phyloP scores from a whole-genome alignment of 164 flowering plant species.

The Vitis cinerea region DNA sequence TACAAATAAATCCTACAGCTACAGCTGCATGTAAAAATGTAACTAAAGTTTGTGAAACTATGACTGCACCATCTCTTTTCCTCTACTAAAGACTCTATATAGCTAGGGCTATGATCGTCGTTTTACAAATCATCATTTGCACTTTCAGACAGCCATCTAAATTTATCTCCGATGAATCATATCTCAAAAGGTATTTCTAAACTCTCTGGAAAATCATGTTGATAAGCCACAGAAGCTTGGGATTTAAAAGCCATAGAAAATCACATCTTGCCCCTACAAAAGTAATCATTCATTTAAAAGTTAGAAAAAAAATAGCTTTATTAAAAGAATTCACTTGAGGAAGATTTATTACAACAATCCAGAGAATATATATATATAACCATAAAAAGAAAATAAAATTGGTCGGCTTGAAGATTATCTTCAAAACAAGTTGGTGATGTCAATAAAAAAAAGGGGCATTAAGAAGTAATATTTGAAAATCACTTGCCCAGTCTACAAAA shows the following conservation, averaged over 20 bases:
- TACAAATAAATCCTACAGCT: too few species aligned
- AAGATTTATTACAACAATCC: neutral
- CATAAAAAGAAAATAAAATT: neutral
- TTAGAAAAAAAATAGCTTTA: constrained; percentile 1
- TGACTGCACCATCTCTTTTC: too few species aligned
- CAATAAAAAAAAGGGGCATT: neutral
- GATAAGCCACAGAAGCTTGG: constrained; percentile 97
- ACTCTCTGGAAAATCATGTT: constrained; percentile 97
- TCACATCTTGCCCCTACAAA: constrained; percentile 88
- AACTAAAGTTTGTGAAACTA: too few species aligned
- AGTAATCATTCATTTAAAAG: constrained; percentile 7
- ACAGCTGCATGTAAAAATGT: too few species aligned
- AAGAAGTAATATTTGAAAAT: neutral
- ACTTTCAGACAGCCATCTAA: neutral
- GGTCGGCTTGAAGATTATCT: constrained; percentile 47
- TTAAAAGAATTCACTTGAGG: neutral
- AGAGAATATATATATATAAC: neutral
- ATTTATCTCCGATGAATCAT: neutral
- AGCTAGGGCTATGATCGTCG: too few species aligned
- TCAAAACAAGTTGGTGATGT: constrained; percentile 47
- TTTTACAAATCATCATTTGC: neutral
- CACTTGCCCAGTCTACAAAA: too few species aligned
- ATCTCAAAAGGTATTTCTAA: neutral
- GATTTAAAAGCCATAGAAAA: constrained; percentile 70
- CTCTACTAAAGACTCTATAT: too few species aligned